A percentile compares a stretch with the other conserved stretches of the same genome.
Evolutionary conservation across 805 yeast genomes (phyloP).

Genomic region (Wickerhamiella dianesei): DNA sequence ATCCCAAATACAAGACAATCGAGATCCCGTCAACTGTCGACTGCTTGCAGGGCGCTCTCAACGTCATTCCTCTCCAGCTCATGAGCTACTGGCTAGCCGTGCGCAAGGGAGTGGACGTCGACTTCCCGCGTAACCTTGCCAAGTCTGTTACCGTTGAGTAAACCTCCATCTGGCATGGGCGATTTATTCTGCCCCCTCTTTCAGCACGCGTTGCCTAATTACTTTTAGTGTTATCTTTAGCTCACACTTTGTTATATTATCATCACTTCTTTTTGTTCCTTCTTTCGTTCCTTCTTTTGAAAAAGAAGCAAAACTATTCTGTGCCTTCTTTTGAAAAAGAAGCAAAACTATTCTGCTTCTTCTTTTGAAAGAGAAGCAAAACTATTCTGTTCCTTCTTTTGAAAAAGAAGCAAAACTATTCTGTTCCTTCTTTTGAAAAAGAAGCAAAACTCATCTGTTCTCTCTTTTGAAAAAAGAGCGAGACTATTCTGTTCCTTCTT

Average conservation of each 20-base stretch:
- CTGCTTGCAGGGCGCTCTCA: slow-evolving; percentile 91
- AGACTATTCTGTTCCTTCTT: too few relatives aligned
- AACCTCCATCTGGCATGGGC: slow-evolving; percentile 3
- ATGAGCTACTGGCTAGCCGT: slow-evolving; percentile 96
- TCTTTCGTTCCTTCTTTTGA: not conserved
- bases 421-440: too few relatives aligned
- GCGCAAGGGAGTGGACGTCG: slow-evolving; percentile 89
- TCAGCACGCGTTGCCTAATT: not conserved
- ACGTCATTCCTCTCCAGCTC: slow-evolving; percentile 87
- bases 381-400: too few relatives aligned
- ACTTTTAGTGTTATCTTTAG: not conserved
- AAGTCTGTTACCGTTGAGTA: slow-evolving; percentile 95
- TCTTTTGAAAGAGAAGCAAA: too few relatives aligned
- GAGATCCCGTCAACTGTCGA: slow-evolving; percentile 94
- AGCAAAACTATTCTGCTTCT: too few relatives aligned
- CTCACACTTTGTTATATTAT: not conserved
- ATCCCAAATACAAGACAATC: slow-evolving; percentile 35
- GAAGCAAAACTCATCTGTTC: too few relatives aligned
- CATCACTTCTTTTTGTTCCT: not conserved
- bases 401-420: too few relatives aligned
- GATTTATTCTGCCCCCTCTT: not conserved
- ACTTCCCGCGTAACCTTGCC: slow-evolving; percentile 97
- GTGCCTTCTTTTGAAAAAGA: too few relatives aligned
- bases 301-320: too few relatives aligned
- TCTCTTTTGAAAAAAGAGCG: too few relatives aligned